Evolutionary conservation across 1,139 yeast genomes (phyloP), one percentile per base, ranked within the genome.

Genomic region (Yamadazyma epiphylla): DNA sequence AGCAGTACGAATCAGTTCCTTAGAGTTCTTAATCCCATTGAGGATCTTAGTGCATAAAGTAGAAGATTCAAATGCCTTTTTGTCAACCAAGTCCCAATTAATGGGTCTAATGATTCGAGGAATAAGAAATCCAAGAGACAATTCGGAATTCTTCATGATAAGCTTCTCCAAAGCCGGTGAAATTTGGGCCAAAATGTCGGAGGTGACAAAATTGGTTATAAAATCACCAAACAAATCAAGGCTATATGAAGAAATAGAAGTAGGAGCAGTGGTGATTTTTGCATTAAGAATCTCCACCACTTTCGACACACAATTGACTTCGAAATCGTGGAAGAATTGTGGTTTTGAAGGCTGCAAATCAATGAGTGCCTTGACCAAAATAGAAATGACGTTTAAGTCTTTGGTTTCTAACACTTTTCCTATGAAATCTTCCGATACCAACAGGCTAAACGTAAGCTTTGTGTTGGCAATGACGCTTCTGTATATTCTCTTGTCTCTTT

Each of bases 91-190:
- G 20, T 17, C 20, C 20, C 20, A 17, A 17, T 17, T 17, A 3
- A 78, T 38, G 20, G 63, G 51, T 3, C 44, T 33, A 30, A 78
- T 60, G 15, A 85, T 49, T 3, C 65, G 58, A 0, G 82, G 80
- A 13, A 77, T 49, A 11, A 80, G 57, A 20, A 62, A 47, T 5
- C 70, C 69, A 41, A 85, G 72, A 0, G 87, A 74, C 22, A 66
- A 58, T 50, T 88, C 97, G 0, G 96, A 84, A 3, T 95, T 78
- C 52, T 96, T 74, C 47, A 91, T 65, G 29, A 83, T 69, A 1
- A 94, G 74, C 50, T 85, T 88, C 43, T 86, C 91, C 30, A 89
- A 50, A 12, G 72, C 65, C 3, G 94, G 87, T 7, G 80, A 50
- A 12, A 87, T 33, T 0, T 51, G 43, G 11, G 51, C 55, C 33